Percentiles rank a stretch among this genome's conserved stretches.
Evolutionary conservation across 2,329 filamentous ascomycete genomes (phyloP).

Genomic region (Metarhizium brunneum): DNA sequence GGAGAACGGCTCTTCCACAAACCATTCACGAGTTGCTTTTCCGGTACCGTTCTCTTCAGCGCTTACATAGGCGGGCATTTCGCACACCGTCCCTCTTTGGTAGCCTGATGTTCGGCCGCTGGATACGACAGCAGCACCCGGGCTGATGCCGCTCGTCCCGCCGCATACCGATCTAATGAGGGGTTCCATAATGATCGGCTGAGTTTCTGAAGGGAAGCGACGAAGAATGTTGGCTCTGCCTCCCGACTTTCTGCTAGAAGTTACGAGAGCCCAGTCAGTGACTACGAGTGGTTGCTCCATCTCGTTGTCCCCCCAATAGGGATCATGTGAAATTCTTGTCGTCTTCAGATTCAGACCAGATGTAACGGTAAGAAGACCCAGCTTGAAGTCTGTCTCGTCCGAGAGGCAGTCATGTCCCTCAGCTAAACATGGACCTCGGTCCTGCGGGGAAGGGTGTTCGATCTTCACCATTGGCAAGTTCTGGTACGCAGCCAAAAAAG

Average conservation of each 20-base stretch:
- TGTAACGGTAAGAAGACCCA: constrained; percentile 29
- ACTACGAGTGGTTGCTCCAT: constrained; percentile 31
- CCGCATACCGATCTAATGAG: constrained; percentile 15
- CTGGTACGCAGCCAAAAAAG: constrained; percentile 28
- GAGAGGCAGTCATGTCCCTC: constrained; percentile 28
- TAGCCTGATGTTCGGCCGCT: constrained; percentile 35
- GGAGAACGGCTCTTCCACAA: constrained; percentile 28
- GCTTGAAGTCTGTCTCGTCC: constrained; percentile 14
- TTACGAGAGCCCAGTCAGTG: constrained; percentile 35
- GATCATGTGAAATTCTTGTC: constrained; percentile 32
- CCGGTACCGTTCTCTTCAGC: constrained; percentile 29
- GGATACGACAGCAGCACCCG: constrained; percentile 25
- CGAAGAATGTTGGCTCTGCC: constrained; percentile 30
- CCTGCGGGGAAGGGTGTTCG: constrained; percentile 4
- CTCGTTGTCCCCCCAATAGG: constrained; percentile 33
- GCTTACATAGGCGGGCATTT: constrained; percentile 32
- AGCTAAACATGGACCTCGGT: constrained; percentile 23
- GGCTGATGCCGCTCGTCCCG: too few species aligned
- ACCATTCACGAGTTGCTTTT: constrained; percentile 36
- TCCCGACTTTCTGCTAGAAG: constrained; percentile 16
- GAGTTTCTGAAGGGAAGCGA: constrained; percentile 26
- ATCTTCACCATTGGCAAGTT: too few species aligned
- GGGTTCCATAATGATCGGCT: constrained; percentile 20
- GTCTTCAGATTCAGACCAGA: constrained; percentile 33
- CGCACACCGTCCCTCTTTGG: constrained; percentile 31